Conservation (phyloP, 148 eudicot genomes). For the Mesembryanthemum crystallinum region DNA sequence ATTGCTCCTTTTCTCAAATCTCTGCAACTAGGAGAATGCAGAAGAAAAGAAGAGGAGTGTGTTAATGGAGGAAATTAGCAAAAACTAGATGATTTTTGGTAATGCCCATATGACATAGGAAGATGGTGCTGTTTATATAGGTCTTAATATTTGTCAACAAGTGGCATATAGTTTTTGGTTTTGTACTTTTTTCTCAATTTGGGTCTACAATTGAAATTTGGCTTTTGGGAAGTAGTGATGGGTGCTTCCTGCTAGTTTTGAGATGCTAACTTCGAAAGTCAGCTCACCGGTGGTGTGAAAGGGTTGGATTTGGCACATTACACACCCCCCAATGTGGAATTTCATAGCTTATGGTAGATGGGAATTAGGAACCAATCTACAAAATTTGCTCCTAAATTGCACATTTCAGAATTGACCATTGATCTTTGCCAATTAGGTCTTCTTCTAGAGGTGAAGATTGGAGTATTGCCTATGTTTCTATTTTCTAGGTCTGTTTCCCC, state of each 20-base stretch:
- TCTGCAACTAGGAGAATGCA: neutral
- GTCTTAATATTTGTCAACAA: neutral
- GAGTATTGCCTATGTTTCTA: too few relatives aligned
- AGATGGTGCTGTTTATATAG: neutral
- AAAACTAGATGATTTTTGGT: neutral
- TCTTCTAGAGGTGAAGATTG: too few relatives aligned
- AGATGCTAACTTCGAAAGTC: neutral
- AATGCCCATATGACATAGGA: neutral
- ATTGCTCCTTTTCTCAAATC: slow-evolving; percentile 2
- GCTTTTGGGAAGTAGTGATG: neutral
- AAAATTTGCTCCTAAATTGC: too few relatives aligned
- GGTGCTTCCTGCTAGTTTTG: neutral
- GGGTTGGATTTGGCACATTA: neutral
- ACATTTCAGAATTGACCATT: too few relatives aligned
- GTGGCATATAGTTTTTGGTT: too few relatives aligned
- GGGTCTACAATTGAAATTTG: neutral
- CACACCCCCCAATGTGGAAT: too few relatives aligned
- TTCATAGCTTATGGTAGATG: too few relatives aligned
- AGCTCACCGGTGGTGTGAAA: neutral
- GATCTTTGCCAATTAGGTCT: too few relatives aligned
- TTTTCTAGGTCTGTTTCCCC: too few relatives aligned
- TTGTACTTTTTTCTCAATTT: too few relatives aligned
- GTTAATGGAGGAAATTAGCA: neutral
- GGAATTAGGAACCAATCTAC: too few relatives aligned
- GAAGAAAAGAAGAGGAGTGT: neutral